Evolutionary conservation across 768 basidiomycete genomes (phyloP), one percentile per base, ranked within the genome.

Genomic region (Pisolithus orientalis): DNA sequence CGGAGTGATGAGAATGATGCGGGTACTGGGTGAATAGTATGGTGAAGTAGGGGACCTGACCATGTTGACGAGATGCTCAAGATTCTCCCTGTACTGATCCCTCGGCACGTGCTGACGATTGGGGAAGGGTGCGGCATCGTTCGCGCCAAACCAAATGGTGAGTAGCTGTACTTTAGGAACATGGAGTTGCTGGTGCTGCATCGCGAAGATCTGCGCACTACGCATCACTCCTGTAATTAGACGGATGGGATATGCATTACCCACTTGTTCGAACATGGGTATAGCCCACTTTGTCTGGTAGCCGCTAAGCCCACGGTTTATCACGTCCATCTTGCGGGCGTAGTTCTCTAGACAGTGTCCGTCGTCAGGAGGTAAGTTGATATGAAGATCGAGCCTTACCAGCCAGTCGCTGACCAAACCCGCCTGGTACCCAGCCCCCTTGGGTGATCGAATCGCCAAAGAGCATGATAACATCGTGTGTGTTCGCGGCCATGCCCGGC

Each of bases 271-370:
- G 52, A 94, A 80, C 28, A 91, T 77, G 4, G 89, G 87, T 37
- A 93, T 70, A 6, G 76, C 84, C 93, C 92, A 94, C 32, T 85
- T 82, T 1, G 90, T 86, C 62, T 89, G 94, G 69, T 94, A 96
- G 3, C 92, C 92, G 29, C 80, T 76, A 28, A 84, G 73, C 1
- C 94, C 94, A 45, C 93, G 82, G 63, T 95, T 95, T 56, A 95
- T 57, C 17, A 96, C 82, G 62, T 96, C 94, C 31, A 93, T 67
- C 66, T 84, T 90, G 55, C 94, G 75, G 40, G 78, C 78, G 66
- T 95, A 95, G 1, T 75, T 76, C 64, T 86, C 90, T 92, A 56
- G 39, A 52, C 4, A 7, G 13, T 21, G 39, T 44, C 25, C 24
- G 39, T 55, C 39, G 56, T 47, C 9, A 8, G 9, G n/a, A 24